These are phyloP conservation scores for Penicillium sp. DNA, from an alignment of 2,329 filamentous ascomycete genomes.

Conservation along the genomic window DNA sequence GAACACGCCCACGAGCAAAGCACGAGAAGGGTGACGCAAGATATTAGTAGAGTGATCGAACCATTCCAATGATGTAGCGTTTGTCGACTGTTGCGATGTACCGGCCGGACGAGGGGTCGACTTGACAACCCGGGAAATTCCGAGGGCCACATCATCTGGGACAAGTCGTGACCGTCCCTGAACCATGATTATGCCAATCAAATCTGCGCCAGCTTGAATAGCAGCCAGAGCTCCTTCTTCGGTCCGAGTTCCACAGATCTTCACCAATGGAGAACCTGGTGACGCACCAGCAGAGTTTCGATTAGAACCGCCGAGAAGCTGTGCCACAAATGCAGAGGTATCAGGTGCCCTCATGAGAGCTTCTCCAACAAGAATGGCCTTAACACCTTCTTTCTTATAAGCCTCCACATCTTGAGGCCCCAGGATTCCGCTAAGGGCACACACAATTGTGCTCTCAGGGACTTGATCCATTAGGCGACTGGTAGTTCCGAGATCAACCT, in stretches of 20 bases:
- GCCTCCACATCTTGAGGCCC: constrained; percentile 82
- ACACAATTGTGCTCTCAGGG: constrained; percentile 80
- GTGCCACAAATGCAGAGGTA: constrained; percentile 76
- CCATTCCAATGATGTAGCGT: constrained; percentile 57
- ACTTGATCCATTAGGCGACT: constrained; percentile 85
- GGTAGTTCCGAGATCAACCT: constrained; percentile 91
- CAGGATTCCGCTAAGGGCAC: constrained; percentile 91
- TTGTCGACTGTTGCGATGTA: constrained; percentile 23
- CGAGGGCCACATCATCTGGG: constrained; percentile 70
- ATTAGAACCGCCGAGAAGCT: constrained; percentile 66
- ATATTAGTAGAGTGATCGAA: constrained; percentile 60
- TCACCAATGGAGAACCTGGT: constrained; percentile 64
- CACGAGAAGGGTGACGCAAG: constrained; percentile 57
- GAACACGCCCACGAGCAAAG: constrained; percentile 90
- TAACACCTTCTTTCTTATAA: constrained; percentile 85
- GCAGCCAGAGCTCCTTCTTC: constrained; percentile 77
- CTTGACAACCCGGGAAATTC: constrained; percentile 79
- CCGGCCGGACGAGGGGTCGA: constrained; percentile 35
- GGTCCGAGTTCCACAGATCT: constrained; percentile 90
- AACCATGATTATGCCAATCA: constrained; percentile 90
- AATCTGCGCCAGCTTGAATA: constrained; percentile 81
- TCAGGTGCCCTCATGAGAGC: constrained; percentile 90
- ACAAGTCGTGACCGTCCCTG: constrained; percentile 78
- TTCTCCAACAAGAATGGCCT: constrained; percentile 91
- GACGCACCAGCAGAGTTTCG: constrained; percentile 22